Evolutionary conservation across 768 basidiomycete species (phyloP), one percentile per base, ranked within the genome.

Genomic region (Sporobolomyces phaffii): DNA sequence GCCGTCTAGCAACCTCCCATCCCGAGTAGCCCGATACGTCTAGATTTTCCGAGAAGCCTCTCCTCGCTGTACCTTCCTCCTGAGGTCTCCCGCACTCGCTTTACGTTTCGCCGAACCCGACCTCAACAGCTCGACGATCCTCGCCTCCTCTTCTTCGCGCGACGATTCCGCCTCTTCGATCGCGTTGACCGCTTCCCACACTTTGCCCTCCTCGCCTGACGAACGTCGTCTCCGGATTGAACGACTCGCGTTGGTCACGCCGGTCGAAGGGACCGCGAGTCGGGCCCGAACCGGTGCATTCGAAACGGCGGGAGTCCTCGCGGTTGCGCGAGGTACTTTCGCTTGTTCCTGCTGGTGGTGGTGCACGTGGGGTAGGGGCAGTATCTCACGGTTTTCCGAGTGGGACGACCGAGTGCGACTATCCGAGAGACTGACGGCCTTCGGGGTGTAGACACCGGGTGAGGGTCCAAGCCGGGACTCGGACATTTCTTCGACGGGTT

Each of bases 91-190:
- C 2, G 7, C 26, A 6, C 43, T 56, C 17, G 65, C 65, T 33
- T 61, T 54, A 2, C 65, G 48, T 36, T 62, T 64, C 51, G 51
- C 50, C 28, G 22, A 44, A 5, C 59, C 62, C 2, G 64, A 58
- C n/a, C 49, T 53, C 22, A 72, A 54, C n/a, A 64, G 33, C 40
- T 58, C 60, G 50, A 68, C 22, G 45, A 72, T 61, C 13, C 65
- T 53, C 17, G 62, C 40, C 22, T 72, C 70, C 26, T 72, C 70
- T 44, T 68, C 66, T 51, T 72, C 70, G 14, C 70, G 33, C 7
- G 60, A 62, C 8, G 49, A 53, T 34, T 68, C 65, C 28, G 65
- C 65, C 20, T 72, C 65, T 40, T 72, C 70, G 60, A 72, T 57
- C 2, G 62, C 62, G 22, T 26, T 13, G 26, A 72, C 50, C 8